These are phyloP conservation scores for Cucurbita argyrosperma DNA, from an alignment of 306 rosid genomes.

Conservation along the genomic window DNA sequence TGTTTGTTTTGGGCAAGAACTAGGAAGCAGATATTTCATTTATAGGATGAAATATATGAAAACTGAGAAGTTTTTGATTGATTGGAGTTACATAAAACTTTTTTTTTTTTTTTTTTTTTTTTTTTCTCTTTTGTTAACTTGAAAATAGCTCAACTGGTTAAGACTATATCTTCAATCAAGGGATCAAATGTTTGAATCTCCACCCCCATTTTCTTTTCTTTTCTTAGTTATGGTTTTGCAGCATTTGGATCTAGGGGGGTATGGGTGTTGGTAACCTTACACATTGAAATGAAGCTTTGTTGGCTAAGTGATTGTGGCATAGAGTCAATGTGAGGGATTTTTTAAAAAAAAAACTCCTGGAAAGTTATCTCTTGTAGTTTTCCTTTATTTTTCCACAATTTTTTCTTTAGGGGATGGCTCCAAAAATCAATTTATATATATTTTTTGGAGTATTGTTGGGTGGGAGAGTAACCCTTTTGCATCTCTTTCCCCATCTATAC, in stretches of 20 bases:
- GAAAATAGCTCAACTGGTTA: too few species aligned
- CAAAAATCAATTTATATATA: too few species aligned
- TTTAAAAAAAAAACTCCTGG: neutral
- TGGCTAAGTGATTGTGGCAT: neutral
- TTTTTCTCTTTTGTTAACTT: too few species aligned
- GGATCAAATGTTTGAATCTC: too few species aligned
- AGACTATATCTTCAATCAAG: too few species aligned
- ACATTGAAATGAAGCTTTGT: neutral
- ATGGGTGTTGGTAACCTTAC: neutral
- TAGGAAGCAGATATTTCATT: neutral
- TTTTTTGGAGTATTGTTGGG: neutral
- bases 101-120: too few species aligned
- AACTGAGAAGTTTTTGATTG: neutral
- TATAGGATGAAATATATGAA: neutral
- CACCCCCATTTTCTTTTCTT: too few species aligned
- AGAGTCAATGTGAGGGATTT: neutral
- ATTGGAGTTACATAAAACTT: neutral
- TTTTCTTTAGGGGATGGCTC: neutral
- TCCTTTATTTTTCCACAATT: neutral
- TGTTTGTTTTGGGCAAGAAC: neutral
- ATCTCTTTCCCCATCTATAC: neutral
- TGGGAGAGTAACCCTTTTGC: neutral
- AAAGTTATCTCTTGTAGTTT: neutral
- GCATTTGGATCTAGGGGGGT: neutral
- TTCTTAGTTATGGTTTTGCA: too few species aligned